These are phyloP conservation scores for Calycina herbarum DNA, from an alignment of 2,329 filamentous ascomycete species.

Conservation along the genomic window DNA sequence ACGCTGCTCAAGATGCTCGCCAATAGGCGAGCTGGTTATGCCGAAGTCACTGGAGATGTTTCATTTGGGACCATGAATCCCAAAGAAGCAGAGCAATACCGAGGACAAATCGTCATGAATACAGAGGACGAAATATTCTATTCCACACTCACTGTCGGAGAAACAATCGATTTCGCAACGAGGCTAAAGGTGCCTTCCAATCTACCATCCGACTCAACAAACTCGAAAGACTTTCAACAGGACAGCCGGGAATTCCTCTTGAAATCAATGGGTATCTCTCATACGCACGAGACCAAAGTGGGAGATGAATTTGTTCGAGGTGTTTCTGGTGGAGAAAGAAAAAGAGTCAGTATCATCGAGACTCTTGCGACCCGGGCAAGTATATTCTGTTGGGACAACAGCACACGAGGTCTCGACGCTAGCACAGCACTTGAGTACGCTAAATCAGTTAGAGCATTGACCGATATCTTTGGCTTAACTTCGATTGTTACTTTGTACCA, in stretches of 20 bases:
- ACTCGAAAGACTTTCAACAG: conserved; percentile 48
- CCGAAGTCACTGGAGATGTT: conserved; percentile 58
- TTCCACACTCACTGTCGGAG: conserved; percentile 50
- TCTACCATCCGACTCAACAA: conserved; percentile 45
- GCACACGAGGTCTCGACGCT: conserved; percentile 64
- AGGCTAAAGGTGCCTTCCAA: conserved; percentile 55
- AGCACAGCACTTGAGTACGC: conserved; percentile 66
- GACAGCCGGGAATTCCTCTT: conserved; percentile 32
- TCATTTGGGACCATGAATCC: conserved; percentile 50
- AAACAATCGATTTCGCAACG: conserved; percentile 56
- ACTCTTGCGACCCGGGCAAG: conserved; percentile 33
- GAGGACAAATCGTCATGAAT: conserved; percentile 58
- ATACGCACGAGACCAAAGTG: conserved; percentile 56
- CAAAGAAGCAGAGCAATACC: conserved; percentile 47
- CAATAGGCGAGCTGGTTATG: conserved; percentile 62
- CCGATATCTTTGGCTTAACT: conserved; percentile 59
- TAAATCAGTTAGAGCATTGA: conserved; percentile 62
- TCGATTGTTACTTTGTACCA: conserved; percentile 69
- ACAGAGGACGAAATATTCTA: conserved; percentile 54
- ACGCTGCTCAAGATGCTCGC: conserved; percentile 69
- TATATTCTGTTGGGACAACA: conserved; percentile 68
- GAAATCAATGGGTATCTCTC: conserved; percentile 47
- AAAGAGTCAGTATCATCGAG: conserved; percentile 62
- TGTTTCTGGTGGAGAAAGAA: conserved; percentile 61
- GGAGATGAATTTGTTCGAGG: conserved; percentile 62